phyloP scores from a whole-genome alignment of 352 stramenopile genomes.

The Saprolegnia diclina region DNA sequence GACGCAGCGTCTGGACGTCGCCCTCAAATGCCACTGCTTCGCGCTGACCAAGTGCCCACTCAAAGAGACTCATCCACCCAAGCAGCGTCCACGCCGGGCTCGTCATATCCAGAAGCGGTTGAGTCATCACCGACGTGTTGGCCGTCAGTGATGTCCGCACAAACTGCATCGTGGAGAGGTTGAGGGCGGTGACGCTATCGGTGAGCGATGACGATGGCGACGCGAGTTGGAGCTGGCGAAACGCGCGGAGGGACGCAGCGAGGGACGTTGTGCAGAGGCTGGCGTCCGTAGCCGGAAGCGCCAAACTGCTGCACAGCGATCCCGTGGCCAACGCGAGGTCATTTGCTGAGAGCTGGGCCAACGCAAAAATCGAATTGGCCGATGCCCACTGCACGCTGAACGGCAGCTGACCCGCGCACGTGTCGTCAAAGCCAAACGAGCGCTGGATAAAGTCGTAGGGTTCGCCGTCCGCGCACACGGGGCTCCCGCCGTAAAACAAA shows the following conservation, averaged over 20 bases:
- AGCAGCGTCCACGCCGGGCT: neutral
- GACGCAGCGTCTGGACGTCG: neutral
- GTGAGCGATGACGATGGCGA: neutral
- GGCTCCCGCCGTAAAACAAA: slow-evolving; percentile 13
- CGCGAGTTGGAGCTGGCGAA: neutral
- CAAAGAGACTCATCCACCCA: slow-evolving; percentile 19
- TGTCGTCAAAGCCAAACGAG: slow-evolving; percentile 22
- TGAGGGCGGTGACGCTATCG: neutral
- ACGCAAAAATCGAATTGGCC: slow-evolving; percentile 3
- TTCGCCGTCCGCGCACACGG: neutral
- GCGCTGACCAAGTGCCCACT: slow-evolving; percentile 18
- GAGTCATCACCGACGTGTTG: neutral
- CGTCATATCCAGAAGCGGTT: neutral
- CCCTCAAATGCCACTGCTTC: slow-evolving; percentile 18
- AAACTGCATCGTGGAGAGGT: slow-evolving; percentile 12
- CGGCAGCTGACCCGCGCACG: neutral
- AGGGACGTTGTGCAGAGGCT: neutral
- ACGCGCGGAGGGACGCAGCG: neutral
- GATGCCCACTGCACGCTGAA: neutral
- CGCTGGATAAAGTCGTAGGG: slow-evolving; percentile 11
- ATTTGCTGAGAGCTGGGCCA: no score
- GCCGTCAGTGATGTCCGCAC: no score
- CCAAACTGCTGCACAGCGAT: neutral
- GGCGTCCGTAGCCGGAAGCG: neutral
- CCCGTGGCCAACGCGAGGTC: no score